Percentiles rank a stretch among this genome's conserved stretches.
Evolutionary conservation across 148 eudicot species (phyloP).

Genomic region (Rhododendron williamsianum): DNA sequence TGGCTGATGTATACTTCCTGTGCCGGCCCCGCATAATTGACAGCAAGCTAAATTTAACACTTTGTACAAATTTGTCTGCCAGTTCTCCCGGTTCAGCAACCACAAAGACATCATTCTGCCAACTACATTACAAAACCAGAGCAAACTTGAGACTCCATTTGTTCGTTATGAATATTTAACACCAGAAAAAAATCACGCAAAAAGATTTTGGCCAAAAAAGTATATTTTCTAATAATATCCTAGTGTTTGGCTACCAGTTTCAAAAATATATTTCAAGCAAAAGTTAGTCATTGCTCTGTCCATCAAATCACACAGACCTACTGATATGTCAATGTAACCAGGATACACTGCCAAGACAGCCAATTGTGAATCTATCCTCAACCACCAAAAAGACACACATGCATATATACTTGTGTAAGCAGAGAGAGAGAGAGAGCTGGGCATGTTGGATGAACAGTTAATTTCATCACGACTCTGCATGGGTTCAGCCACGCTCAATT

Average conservation of each 20-base stretch:
- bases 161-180: not conserved
- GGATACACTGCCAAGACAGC: not conserved
- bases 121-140: constrained; percentile 36
- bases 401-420: not conserved
- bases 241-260: not conserved
- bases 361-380: not conserved
- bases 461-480: not conserved
- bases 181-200: not conserved
- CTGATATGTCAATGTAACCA: not conserved
- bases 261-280: not conserved
- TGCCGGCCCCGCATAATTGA: constrained; percentile 57
- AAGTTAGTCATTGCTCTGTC: not conserved
- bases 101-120: constrained; percentile 99
- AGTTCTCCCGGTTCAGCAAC: constrained; percentile 99
- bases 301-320: not conserved
- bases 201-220: not conserved
- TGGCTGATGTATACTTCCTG: constrained; percentile 62
- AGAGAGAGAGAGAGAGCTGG: not conserved
- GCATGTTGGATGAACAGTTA: not conserved
- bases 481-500: not conserved
- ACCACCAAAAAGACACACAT: not conserved
- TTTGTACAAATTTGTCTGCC: constrained; percentile 89
- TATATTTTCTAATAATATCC: not conserved
- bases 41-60: constrained; percentile 81
- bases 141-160: not conserved